Evolutionary conservation across 306 rosid genomes (phyloP), one percentile per base, ranked within the genome.

Genomic region (Cicer chorassanicum): DNA sequence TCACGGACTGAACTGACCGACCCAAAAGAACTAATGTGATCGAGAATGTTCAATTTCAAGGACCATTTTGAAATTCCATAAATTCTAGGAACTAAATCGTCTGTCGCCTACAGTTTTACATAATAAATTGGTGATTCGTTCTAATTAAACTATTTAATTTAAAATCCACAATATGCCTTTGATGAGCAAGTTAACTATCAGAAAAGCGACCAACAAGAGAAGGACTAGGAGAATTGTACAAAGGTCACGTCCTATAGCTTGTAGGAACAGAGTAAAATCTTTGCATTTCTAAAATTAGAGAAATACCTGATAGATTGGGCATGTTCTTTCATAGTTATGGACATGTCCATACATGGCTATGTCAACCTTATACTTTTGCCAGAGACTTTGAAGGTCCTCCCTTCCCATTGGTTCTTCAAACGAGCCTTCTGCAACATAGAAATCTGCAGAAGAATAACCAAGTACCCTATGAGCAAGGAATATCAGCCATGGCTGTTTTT

Each of bases 391-490:
- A 82, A 94, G 98, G 82, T 91, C 92, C 63, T 91, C 97, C 78
- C 97, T 84, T 42, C 98, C 98, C 98, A 94, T 94, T 79, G 98
- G 98, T 79, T 94, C 98, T 77, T 86, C 96, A 72, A 92, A 91
- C 3, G 97, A 91, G 62, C 97, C 98, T 81, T 94, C 96, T 29
- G 81, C 89, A 2, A 66, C 98, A 67, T 91, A 94, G 87, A 83
- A 89, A 41, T 50, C 81, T 0, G 79, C 88, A 57, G 98, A 84
- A 70, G 97, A 94, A 82, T 94, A 94, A 54, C 98, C 98, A 29
- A 94, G 84, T 51, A 94, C 98, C 46, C 98, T 88, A 76, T 94
- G 98, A 2, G 97, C 96, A 67, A 94, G 89, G 83, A 94, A 94
- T 81, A 94, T 85, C 40, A 94, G 81, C 98, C 98, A 94, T 42